Percentiles rank a stretch among this genome's conserved stretches.
Conservation (phyloP, 495 filamentous ascomycete species). For the Apiosordaria backusii region DNA sequence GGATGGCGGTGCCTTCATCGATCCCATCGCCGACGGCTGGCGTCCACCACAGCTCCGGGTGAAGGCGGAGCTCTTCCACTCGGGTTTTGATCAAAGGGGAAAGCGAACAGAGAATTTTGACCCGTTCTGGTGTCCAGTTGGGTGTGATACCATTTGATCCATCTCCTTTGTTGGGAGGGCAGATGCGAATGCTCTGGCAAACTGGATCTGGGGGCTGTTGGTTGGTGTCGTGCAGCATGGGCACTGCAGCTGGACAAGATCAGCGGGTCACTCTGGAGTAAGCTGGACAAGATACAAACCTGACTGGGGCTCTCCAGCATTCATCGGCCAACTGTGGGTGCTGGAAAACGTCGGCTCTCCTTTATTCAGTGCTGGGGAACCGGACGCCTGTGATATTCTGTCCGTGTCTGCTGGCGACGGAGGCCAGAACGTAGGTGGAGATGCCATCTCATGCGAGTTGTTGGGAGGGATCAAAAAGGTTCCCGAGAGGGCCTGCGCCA, state of each 20-base stretch:
- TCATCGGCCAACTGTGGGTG: background rate
- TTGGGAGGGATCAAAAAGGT: background rate
- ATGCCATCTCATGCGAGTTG: background rate
- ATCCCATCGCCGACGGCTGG: conserved; percentile 7
- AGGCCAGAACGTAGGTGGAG: background rate
- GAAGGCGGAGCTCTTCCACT: conserved; percentile 2
- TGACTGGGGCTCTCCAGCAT: background rate
- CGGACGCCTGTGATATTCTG: background rate
- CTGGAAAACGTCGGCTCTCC: background rate
- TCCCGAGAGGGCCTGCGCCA: background rate
- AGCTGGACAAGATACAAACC: background rate
- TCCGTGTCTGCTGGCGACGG: background rate
- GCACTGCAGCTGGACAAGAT: background rate
- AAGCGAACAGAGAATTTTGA: conserved; percentile 2
- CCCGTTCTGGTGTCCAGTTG: conserved; percentile 5
- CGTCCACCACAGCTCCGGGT: conserved; percentile 1
- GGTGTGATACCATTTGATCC: conserved; percentile 5
- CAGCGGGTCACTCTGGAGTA: background rate
- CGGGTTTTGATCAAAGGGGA: conserved; percentile 4
- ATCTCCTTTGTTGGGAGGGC: conserved; percentile 5
- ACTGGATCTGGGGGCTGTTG: background rate
- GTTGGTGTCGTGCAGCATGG: background rate
- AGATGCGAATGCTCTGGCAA: conserved; percentile 12
- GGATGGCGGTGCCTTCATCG: background rate
- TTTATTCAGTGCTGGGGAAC: background rate